phyloP scores from a whole-genome alignment of 371 early-diverging fungal species.

The Apophysomyces trapeziformis region DNA sequence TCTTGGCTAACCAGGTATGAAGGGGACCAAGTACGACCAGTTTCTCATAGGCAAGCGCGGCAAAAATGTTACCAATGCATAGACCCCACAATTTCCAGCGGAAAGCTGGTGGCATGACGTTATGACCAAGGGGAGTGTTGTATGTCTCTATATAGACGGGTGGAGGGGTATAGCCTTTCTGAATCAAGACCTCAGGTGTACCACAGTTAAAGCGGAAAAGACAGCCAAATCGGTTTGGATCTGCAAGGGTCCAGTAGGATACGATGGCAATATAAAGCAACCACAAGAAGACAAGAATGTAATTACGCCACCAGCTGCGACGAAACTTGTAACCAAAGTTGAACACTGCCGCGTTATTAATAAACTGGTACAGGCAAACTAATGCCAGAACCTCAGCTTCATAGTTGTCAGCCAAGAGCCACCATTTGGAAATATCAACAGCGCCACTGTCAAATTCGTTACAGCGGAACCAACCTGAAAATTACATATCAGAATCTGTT shows the following conservation, averaged over 20 bases:
- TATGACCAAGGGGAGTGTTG: conserved; percentile 67
- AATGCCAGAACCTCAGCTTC: conserved; percentile 63
- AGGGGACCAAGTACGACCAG: conserved; percentile 43
- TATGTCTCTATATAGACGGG: conserved; percentile 53
- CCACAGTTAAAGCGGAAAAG: conserved; percentile 78
- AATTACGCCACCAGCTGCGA: conserved; percentile 63
- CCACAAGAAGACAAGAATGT: conserved; percentile 59
- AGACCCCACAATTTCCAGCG: conserved; percentile 62
- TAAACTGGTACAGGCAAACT: conserved; percentile 65
- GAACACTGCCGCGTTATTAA: conserved; percentile 66
- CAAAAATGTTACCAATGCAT: conserved; percentile 36
- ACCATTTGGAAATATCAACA: conserved; percentile 73
- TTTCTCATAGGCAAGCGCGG: conserved; percentile 32
- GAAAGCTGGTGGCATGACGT: conserved; percentile 65
- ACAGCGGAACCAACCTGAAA: conserved; percentile 66
- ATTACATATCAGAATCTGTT: conserved; percentile 19
- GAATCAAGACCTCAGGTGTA: conserved; percentile 44
- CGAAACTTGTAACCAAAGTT: conserved; percentile 74
- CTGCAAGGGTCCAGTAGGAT: conserved; percentile 61
- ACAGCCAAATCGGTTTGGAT: conserved; percentile 75
- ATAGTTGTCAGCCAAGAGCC: conserved; percentile 79
- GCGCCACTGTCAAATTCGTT: conserved; percentile 67
- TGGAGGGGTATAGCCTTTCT: conserved; percentile 47
- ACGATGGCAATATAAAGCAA: conserved; percentile 55
- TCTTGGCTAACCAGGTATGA: conserved; percentile 36